Evolutionary conservation across 208 protist genomes (phyloP).

Genomic region (Crithidia thermophila): DNA sequence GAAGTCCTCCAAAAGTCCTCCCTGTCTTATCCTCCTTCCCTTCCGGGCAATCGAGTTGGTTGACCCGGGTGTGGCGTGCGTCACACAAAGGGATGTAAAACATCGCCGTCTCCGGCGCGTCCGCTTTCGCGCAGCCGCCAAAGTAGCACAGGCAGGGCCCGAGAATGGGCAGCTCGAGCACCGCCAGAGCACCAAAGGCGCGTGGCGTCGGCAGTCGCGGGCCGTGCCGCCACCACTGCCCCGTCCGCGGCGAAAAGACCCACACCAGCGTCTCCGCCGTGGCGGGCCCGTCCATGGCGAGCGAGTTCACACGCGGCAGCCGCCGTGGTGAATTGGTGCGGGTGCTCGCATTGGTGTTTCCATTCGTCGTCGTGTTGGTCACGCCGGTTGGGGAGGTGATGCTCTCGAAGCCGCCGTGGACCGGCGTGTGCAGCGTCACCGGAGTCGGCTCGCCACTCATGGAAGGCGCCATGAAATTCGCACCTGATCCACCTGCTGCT

Average conservation of each 20-base stretch:
- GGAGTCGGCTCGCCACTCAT: neutral
- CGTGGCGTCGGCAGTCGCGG: constrained; percentile 43
- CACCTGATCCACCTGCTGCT: neutral
- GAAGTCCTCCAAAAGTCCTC: too few relatives aligned
- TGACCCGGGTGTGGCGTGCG: neutral
- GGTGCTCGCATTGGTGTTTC: constrained; percentile 14
- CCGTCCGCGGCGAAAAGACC: constrained; percentile 43
- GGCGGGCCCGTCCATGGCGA: constrained; percentile 23
- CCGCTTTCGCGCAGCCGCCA: constrained; percentile 44
- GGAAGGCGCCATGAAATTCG: neutral
- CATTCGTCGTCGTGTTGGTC: neutral
- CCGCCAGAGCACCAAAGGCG: constrained; percentile 39
- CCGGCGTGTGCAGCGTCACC: neutral
- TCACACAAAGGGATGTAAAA: constrained; percentile 46
- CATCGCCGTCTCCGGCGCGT: constrained; percentile 52
- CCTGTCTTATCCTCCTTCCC: too few relatives aligned
- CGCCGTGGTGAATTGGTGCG: constrained; percentile 22
- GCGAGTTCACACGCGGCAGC: constrained; percentile 19
- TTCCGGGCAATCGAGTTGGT: too few relatives aligned
- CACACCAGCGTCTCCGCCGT: constrained; percentile 45
- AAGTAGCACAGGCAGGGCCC: constrained; percentile 53
- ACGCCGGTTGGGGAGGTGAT: constrained; percentile 1
- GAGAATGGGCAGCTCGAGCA: constrained; percentile 39
- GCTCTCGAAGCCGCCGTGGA: neutral
- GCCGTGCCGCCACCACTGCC: constrained; percentile 29